Conservation (phyloP, 2,329 filamentous ascomycete species). For the Chrysoporthe deuterocubensis region DNA sequence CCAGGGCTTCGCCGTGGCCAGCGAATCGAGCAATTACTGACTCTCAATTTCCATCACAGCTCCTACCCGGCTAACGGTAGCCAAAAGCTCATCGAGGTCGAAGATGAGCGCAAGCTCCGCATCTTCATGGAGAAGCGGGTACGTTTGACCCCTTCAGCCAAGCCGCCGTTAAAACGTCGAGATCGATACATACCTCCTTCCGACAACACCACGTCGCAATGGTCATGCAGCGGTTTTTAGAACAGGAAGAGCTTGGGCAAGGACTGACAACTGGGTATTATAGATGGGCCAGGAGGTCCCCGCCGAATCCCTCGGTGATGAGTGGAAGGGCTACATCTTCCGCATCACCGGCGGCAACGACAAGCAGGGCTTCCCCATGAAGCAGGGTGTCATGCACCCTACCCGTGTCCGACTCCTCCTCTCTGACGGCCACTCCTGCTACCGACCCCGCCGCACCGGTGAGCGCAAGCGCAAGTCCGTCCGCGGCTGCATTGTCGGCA, state of each 20-base stretch:
- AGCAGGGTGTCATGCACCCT: constrained; percentile 99
- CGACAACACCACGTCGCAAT: constrained; percentile 14
- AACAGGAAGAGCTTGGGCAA: neutral
- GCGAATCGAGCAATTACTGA: constrained; percentile 14
- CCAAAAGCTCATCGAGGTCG: constrained; percentile 98
- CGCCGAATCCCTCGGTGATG: constrained; percentile 93
- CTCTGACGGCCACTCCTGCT: constrained; percentile 96
- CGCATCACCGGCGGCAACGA: constrained; percentile 99
- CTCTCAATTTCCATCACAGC: constrained; percentile 47
- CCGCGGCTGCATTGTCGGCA: constrained; percentile 97
- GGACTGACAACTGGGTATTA: constrained; percentile 34
- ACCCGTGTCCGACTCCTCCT: constrained; percentile 98
- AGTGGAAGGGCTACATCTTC: constrained; percentile 99
- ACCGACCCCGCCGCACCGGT: constrained; percentile 94
- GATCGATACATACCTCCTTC: constrained; percentile 24
- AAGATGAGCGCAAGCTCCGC: constrained; percentile 99
- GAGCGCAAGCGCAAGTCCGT: constrained; percentile 99
- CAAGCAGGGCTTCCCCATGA: constrained; percentile 99
- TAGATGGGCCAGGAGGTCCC: constrained; percentile 90
- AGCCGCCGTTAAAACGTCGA: constrained; percentile 41
- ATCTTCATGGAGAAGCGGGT: constrained; percentile 98
- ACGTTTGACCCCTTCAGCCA: constrained; percentile 46
- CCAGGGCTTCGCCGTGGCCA: constrained; percentile 9
- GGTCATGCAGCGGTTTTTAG: neutral
- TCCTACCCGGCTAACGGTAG: constrained; percentile 98